Base-by-base conservation (phyloP, 2,329 filamentous ascomycete genomes). In the Onygenales sp. region DNA sequence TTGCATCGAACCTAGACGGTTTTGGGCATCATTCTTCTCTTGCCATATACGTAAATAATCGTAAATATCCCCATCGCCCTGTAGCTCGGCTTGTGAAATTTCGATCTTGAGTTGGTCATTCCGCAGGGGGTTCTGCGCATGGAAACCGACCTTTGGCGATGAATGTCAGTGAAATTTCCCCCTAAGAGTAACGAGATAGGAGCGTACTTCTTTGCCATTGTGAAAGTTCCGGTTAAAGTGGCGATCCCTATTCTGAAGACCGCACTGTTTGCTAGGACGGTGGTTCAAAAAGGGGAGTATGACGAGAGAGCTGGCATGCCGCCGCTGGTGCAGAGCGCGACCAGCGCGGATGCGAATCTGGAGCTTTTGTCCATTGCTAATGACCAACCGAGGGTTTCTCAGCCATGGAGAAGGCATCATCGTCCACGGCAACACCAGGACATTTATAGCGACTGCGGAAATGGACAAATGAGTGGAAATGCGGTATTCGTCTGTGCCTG, bases 21-120 rank as follows among this genome's bases (percentile, higher is more conserved):
- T 34, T 36, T 32, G 40, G 44, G 43, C 17, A 13, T 17, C 17
- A 8, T 51, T 42, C 13, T 32, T 48, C 39, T 48, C 59, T 54
- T 69, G 67, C 72, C 72, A 74, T 64, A 67, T 66, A 46, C 58
- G 58, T 17, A 74, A 58, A 51, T 74, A 73, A n/a, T 66, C 59
- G 49, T 70, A 65, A 33, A 74, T 72, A 53, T 72, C 63, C 39
- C 63, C 64, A 47, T 67, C 64, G 34, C 62, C 59, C 53, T 69
- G 66, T 36, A 71, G 63, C 54, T 72, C 68, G 45, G 59, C 62
- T 47, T 64, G 58, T 6, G 64, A 56, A 11, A 64, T 62, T 14
- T 49, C 46, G 39, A 65, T 62, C 51, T 67, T 58, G 48, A 65
- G 46, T 59, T 45, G 48, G 21, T 44, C 42, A 17, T 56, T 40